Conservation (phyloP, 2,329 filamentous ascomycete genomes). For the Torrubiella hemipterigena region DNA sequence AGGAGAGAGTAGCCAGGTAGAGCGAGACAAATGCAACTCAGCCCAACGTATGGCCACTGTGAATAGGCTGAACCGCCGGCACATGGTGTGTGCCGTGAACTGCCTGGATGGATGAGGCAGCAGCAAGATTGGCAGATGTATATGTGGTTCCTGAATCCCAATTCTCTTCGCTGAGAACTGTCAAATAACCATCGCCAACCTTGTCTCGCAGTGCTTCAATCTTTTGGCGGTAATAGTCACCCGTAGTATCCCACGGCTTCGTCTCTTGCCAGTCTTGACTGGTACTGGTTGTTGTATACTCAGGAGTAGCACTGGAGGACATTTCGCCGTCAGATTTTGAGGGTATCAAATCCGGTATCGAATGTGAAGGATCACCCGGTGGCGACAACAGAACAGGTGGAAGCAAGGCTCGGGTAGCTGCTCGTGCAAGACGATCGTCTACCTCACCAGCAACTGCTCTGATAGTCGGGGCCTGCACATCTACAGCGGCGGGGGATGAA, state of each 20-base stretch:
- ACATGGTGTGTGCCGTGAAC: constrained; percentile 18
- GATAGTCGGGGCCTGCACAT: constrained; percentile 9
- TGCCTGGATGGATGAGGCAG: constrained; percentile 16
- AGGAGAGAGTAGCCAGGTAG: no score
- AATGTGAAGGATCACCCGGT: not conserved
- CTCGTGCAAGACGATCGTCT: not conserved
- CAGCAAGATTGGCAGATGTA: constrained; percentile 11
- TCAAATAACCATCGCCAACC: constrained; percentile 79
- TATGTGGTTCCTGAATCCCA: constrained; percentile 33
- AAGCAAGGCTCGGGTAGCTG: constrained; percentile 24
- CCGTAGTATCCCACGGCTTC: constrained; percentile 53
- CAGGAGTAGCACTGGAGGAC: no score
- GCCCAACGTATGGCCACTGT: constrained; percentile 39
- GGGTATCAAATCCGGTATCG: not conserved
- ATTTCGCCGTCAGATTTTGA: not conserved
- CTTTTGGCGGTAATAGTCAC: constrained; percentile 75
- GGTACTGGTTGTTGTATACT: constrained; percentile 8
- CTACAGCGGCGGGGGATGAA: constrained; percentile 16
- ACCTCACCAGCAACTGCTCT: not conserved
- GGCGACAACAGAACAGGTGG: constrained; percentile 13
- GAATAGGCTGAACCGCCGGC: constrained; percentile 32
- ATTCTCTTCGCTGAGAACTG: constrained; percentile 68
- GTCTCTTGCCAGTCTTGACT: constrained; percentile 25
- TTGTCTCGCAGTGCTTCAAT: constrained; percentile 77
- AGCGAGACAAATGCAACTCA: no score